phyloP scores from a whole-genome alignment of 176 grass and related monocot genomes.

The Oryza brachyantha region DNA sequence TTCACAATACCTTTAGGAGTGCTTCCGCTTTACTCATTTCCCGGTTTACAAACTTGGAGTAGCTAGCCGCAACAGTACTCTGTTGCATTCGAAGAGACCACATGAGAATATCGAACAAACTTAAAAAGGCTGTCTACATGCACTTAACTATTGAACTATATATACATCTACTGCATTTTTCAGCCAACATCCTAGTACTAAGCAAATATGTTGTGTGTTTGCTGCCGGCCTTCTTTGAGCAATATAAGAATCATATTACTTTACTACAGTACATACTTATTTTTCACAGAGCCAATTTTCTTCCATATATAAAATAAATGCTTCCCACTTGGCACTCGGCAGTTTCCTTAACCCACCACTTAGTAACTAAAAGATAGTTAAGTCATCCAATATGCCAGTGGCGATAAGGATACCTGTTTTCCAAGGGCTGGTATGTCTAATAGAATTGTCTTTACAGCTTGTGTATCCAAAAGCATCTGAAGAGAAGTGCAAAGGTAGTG shows the following conservation, averaged over 20 bases:
- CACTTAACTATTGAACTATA: neutral
- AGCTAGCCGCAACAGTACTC: conserved; percentile 67
- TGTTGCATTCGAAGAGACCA: conserved; percentile 42
- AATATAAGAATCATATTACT: conserved; percentile 16
- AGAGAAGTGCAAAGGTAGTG: conserved; percentile 1
- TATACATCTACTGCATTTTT: neutral
- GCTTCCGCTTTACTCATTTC: conserved; percentile 99
- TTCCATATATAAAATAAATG: conserved; percentile 15
- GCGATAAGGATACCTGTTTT: conserved; percentile 67
- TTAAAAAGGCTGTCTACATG: neutral
- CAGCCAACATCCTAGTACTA: neutral
- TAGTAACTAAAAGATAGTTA: neutral
- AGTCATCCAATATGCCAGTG: conserved; percentile 8
- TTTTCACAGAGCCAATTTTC: conserved; percentile 8
- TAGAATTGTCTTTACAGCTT: conserved; percentile 91
- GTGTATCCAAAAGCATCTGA: conserved; percentile 98
- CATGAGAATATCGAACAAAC: conserved; percentile 16
- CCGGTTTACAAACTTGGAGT: conserved; percentile 96
- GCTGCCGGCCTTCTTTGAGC: neutral
- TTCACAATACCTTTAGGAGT: conserved; percentile 76
- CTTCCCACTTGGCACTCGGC: neutral
- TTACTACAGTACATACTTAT: neutral
- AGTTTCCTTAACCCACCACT: neutral
- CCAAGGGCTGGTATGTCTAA: conserved; percentile 93
- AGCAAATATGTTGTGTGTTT: conserved; percentile 8